Evolutionary conservation across 73 alveolate genomes (phyloP), one percentile per base, ranked within the genome.

Genomic region (Paramecium caudatum): DNA sequence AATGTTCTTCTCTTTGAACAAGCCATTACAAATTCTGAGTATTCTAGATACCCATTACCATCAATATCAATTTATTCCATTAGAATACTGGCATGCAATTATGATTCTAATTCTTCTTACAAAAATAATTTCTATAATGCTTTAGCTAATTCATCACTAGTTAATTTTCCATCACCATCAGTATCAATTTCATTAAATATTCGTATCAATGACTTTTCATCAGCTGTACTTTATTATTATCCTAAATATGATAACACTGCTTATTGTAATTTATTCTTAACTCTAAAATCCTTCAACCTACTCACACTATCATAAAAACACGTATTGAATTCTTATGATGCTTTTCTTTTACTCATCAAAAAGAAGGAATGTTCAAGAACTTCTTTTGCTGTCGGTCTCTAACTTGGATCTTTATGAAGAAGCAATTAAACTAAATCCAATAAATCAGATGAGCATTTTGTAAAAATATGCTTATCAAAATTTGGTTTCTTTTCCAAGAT

Each of bases 1-100:
- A 30, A 43, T 10, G 17, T 49, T 65, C 15, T 65, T 12, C 30
- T 65, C 16, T 65, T n/a, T 2, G 55, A 65, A 65, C 83, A 65
- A 32, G 83, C 83, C 83, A 65, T 65, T 25, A 65, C 39, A 65
- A 65, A 65, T 65, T 65, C 83, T 10, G 83, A 65, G 34, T 65
- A 65, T 33, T 65, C 83, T 5, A 65, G 39, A 65, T 25, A 65
- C 15, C 82, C 82, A 62, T 62, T 62, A 9, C 30, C 30, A 62
- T 62, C 82, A 4, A 62, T 27, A 62, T 62, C 82, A 62, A 62
- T 62, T 62, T 62, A 21, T 27, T 62, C 0, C 82, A 62, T 62
- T 25, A 62, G 6, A 27, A 32, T 27, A 27, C 19, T 62, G 47
- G 82, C 45, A 25, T 23, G 17, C 49, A 65, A 25, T 65, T 65